Base-by-base conservation (phyloP, 2,329 filamentous ascomycete genomes). In the Fonsecaea monophora region DNA sequence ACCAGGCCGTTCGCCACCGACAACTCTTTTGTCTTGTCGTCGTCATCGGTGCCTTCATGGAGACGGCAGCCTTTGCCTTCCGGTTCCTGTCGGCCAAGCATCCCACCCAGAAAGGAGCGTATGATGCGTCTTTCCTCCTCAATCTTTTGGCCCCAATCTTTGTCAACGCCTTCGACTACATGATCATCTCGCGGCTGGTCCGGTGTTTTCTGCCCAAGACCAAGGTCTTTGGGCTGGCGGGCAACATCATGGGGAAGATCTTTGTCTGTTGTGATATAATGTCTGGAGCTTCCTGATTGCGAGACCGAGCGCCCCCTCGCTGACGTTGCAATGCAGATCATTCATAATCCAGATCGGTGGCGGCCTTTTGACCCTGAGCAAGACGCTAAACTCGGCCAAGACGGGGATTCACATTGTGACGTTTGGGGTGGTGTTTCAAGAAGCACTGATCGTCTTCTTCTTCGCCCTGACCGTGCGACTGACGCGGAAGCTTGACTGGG, bases 381-480 rank as follows among this genome's bases (percentile, higher is more conserved):
- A 55, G 48, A 55, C 6, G 6, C 13, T 35, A 13, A 53, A 53
- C 18, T 60, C 57, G 25, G 42, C 53, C 12, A 58, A 50, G 32
- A 32, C 35, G 13, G 37, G 40, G 13, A 12, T 55, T 13, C 55
- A 70, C 48, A 58, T 60, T 35, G 62, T 73, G 35, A 75, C 74
- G 68, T 74, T 65, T 7, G 75, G 75, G 1, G 74, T 77, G 38
- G 74, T 72, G 15, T 71, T 88, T 12, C 87, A 89, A 71, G 75
- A 88, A 32, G 77, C 80, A 13, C 82, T 88, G 30, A 78, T 85
- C 13, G 62, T 74, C 3, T 73, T 81, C 30, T 88, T 89, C 70
- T 34, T 84, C 9, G 42, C 76, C 2, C 77, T 89, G 0, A 80
- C 85, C 1, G 76, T 68, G 25, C 69, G 74, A 5, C 87, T 87